phyloP scores from a whole-genome alignment of 192 early-diverging fungal genomes.

The Helicostylum pulchrum region DNA sequence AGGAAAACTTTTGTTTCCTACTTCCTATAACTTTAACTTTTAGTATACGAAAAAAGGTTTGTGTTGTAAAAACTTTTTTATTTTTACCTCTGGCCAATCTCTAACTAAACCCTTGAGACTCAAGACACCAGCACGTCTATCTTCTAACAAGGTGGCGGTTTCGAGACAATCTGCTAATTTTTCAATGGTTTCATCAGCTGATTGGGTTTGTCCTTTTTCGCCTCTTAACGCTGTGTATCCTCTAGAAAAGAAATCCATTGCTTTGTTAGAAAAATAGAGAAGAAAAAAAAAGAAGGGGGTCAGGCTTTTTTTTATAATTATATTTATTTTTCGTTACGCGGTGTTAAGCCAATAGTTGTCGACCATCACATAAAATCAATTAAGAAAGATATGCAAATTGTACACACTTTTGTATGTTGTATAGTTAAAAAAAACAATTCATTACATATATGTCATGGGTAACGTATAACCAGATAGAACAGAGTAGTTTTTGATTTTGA shows the following conservation, averaged over 20 bases:
- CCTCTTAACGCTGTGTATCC: conserved; percentile 63
- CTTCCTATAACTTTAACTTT: conserved; percentile 55
- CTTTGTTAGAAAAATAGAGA: not conserved
- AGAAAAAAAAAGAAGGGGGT: conserved; percentile 2
- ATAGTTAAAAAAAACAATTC: too few species aligned
- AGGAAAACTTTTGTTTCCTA: conserved; percentile 74
- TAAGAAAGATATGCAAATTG: too few species aligned
- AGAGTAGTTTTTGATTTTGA: too few species aligned
- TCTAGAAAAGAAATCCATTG: conserved; percentile 60
- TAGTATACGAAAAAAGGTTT: too few species aligned
- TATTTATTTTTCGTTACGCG: too few species aligned
- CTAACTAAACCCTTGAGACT: conserved; percentile 81
- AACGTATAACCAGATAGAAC: too few species aligned
- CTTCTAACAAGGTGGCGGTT: conserved; percentile 85
- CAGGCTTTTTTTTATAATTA: too few species aligned
- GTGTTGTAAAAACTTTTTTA: not conserved
- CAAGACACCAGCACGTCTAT: conserved; percentile 82
- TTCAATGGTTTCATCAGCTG: conserved; percentile 75
- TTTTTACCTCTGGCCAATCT: conserved; percentile 71
- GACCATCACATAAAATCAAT: too few species aligned
- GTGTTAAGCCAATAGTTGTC: too few species aligned
- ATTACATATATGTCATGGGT: too few species aligned
- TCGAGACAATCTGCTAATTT: conserved; percentile 79
- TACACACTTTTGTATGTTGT: too few species aligned
- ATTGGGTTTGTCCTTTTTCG: conserved; percentile 60